Base-by-base conservation (phyloP, 1,139 yeast genomes). In the Pichia sp. region DNA sequence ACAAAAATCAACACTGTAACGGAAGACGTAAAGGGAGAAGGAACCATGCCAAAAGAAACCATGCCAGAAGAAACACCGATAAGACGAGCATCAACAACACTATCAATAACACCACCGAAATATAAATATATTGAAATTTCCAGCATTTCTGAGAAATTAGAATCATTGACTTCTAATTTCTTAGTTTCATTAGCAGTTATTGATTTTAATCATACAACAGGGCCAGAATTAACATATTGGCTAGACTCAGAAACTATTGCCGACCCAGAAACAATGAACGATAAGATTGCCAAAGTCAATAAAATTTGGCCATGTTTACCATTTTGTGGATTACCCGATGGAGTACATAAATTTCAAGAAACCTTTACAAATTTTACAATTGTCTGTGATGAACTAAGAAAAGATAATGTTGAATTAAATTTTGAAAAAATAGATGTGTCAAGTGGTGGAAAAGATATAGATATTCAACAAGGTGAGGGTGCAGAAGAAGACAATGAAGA, bases 211-310 rank as follows among this genome's bases (percentile, higher is more conserved):
- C 98, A 92, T 61, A 76, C 85, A 24, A 69, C 96, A 50, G 98
- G 98, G 0, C 98, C 98, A 0, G 97, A 92, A 62, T 81, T 92
- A 20, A 97, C 90, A 65, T 88, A 87, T 70, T 87, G 96, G 89
- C 74, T 80, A 44, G 89, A 95, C 20, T 29, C 18, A 13, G 43
- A 44, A 16, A 50, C 41, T 7, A 37, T 29, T 11, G 23, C 44
- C 9, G 18, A 32, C 11, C 36, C 36, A 18, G 36, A 32, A 16
- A 9, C 6, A 32, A 32, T 32, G 36, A 4, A 20, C 8, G 63
- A 63, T 7, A 65, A 70, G 48, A 57, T 67, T 18, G 3, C 13
- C 22, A 32, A 9, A 32, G 11, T 18, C 68, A 76, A 27, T 68
- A 62, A 68, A 9, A 67, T 85, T 23, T 92, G 96, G 88, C 88